A percentile compares a stretch with the other conserved stretches of the same genome.
phyloP scores from a whole-genome alignment of 169 alveolate genomes.

The Cryptosporidium sp. region DNA sequence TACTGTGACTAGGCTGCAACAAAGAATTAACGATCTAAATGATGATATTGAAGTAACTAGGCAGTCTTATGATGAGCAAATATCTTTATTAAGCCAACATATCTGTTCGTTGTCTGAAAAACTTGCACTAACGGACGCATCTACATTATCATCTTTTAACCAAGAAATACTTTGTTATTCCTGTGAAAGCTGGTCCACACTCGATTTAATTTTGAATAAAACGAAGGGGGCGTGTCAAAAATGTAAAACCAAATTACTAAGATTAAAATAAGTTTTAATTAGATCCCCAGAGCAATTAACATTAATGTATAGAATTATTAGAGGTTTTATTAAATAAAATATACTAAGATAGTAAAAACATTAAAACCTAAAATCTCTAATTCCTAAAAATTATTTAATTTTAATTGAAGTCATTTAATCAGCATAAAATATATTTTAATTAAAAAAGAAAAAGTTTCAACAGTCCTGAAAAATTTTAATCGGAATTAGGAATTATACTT shows the following conservation, averaged over 20 bases:
- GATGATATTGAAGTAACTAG: conserved; percentile 62
- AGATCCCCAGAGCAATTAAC: no score
- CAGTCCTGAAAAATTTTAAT: neutral
- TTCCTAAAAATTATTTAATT: conserved; percentile 11
- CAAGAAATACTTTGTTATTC: conserved; percentile 68
- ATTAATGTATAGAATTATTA: no score
- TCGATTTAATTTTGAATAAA: conserved; percentile 25
- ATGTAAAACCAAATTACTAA: conserved; percentile 53
- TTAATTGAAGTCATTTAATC: no score
- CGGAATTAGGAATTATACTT: neutral
- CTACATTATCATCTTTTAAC: conserved; percentile 45
- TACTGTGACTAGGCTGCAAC: conserved; percentile 42
- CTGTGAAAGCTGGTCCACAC: conserved; percentile 54
- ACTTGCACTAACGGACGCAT: conserved; percentile 47
- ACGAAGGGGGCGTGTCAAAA: conserved; percentile 59
- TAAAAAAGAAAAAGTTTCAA: neutral
- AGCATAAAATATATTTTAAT: no score
- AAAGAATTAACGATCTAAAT: conserved; percentile 22
- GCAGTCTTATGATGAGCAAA: conserved; percentile 62
- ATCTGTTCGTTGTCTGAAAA: conserved; percentile 52
- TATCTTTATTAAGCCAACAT: conserved; percentile 47
- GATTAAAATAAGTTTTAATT: conserved; percentile 10
- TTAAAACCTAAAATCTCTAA: conserved; percentile 9
- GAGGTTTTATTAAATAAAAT: neutral
- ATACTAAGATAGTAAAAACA: conserved; percentile 3